A percentile compares a stretch with the other conserved stretches of the same genome.
Evolutionary conservation across 2,329 filamentous ascomycete species (phyloP).

Genomic region (Curvularia eragrostidis): DNA sequence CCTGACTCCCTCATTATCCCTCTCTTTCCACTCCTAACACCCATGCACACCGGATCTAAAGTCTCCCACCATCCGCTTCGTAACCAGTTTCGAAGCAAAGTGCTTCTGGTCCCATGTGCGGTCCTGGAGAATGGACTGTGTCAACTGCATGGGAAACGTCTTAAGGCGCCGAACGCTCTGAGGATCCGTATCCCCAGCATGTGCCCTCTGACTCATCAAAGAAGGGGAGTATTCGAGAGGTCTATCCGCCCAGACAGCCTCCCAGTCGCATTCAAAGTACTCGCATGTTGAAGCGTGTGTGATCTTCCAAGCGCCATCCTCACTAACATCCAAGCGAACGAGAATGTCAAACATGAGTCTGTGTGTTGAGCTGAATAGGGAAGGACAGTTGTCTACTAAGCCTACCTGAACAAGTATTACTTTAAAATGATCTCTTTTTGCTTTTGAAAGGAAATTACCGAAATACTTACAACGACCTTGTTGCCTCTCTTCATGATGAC

Average conservation of each 20-base stretch:
- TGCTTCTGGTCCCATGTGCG: neutral
- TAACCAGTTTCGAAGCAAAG: neutral
- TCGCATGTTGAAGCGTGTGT: slow-evolving; percentile 5
- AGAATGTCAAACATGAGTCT: slow-evolving; percentile 8
- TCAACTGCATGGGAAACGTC: neutral
- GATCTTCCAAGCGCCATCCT: slow-evolving; percentile 2
- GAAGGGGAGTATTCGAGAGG: neutral
- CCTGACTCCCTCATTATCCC: neutral
- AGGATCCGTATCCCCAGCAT: neutral
- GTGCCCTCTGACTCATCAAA: neutral
- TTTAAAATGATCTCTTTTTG: neutral
- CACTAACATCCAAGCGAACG: neutral
- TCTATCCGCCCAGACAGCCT: neutral
- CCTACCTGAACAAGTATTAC: neutral
- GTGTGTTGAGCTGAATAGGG: too few relatives aligned
- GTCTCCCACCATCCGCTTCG: too few relatives aligned
- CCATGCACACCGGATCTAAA: neutral
- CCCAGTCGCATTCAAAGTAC: slow-evolving; percentile 5
- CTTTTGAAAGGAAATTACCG: neutral
- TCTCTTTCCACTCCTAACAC: neutral
- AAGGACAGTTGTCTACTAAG: too few relatives aligned
- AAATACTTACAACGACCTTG: neutral
- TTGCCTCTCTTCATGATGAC: neutral
- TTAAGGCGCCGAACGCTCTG: neutral
- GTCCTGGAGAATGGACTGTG: neutral